Evolutionary conservation across 2,329 filamentous ascomycete genomes (phyloP).

Genomic region (Aspergillus ustus): DNA sequence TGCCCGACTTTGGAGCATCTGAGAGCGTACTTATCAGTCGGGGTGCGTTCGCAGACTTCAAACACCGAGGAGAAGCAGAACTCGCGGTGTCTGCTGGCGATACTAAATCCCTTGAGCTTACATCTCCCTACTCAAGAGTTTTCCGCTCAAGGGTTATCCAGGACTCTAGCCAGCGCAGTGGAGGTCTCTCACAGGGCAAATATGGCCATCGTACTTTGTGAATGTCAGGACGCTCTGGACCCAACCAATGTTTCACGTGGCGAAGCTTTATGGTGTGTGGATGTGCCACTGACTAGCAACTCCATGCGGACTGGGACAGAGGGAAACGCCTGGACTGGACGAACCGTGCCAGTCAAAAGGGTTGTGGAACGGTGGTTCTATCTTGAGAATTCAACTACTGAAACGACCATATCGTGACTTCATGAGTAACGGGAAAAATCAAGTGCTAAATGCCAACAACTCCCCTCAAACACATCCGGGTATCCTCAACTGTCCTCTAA

Average conservation of each 20-base stretch:
- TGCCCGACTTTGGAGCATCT: conserved; percentile 76
- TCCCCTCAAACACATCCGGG: conserved; percentile 36
- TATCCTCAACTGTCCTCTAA: conserved; percentile 45
- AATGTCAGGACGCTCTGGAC: conserved; percentile 42
- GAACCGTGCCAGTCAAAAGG: conserved; percentile 61
- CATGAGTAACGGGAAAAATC: conserved; percentile 19
- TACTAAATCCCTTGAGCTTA: conserved; percentile 47
- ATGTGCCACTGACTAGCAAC: conserved; percentile 66
- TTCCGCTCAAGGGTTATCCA: conserved; percentile 54
- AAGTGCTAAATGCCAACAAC: conserved; percentile 30
- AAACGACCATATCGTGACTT: conserved; percentile 20
- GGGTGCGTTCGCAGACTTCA: neutral
- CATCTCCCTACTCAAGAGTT: conserved; percentile 52
- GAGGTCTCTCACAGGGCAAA: conserved; percentile 39
- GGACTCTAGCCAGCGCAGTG: conserved; percentile 47
- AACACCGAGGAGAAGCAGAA: conserved; percentile 4
- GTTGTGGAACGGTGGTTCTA: conserved; percentile 70
- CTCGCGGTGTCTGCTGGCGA: conserved; percentile 37
- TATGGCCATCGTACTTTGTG: conserved; percentile 45
- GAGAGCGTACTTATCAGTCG: conserved; percentile 71
- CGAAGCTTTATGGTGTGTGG: conserved; percentile 51
- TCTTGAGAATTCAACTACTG: conserved; percentile 50
- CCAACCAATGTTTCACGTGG: conserved; percentile 35
- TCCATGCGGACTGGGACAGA: conserved; percentile 56
- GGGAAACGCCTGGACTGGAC: conserved; percentile 59